Conservation (phyloP, 306 rosid species). For the Acacia confusa region DNA sequence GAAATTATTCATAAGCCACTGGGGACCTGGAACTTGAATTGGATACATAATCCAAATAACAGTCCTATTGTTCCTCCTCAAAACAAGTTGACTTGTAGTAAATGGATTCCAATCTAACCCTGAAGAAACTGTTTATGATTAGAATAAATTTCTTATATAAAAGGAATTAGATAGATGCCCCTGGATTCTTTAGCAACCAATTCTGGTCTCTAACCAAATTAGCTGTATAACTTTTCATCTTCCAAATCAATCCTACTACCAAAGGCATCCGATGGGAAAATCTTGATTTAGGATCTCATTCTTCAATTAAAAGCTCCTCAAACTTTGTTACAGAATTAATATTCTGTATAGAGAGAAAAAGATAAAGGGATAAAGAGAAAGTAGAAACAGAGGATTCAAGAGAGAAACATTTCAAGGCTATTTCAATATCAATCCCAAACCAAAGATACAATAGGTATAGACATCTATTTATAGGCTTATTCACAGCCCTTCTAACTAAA, state of each 20-base stretch:
- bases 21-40: too few relatives aligned
- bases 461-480: too few relatives aligned
- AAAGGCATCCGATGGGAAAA: neutral
- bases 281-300: neutral
- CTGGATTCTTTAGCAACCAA: neutral
- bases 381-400: too few relatives aligned
- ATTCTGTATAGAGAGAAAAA: too few relatives aligned
- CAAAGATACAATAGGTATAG: too few relatives aligned
- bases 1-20: neutral
- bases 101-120: neutral
- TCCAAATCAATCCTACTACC: neutral
- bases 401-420: too few relatives aligned
- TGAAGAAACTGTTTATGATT: neutral
- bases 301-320: too few relatives aligned
- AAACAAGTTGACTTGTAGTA: neutral
- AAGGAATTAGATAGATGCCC: neutral
- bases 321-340: too few relatives aligned
- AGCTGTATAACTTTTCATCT: neutral
- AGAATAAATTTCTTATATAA: neutral
- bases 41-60: neutral
- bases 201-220: neutral
- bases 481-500: too few relatives aligned
- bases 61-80: neutral
- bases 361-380: too few relatives aligned
- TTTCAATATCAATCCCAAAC: too few relatives aligned